A percentile compares a stretch with the other conserved stretches of the same genome.
These are phyloP conservation scores for Fragaria nilgerrensis DNA, from an alignment of 306 rosid genomes.

Conservation along the genomic window DNA sequence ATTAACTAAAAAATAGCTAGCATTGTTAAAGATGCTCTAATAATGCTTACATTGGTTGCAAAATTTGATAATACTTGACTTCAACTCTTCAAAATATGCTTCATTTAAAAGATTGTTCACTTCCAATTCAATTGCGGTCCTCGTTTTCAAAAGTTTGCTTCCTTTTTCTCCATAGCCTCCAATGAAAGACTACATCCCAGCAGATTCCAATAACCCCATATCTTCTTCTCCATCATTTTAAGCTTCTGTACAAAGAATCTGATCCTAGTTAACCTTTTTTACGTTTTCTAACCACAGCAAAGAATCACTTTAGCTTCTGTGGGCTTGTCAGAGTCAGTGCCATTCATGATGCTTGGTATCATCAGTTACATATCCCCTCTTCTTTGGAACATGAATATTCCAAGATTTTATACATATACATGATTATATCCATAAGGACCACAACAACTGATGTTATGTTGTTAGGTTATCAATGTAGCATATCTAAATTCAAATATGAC, in stretches of 20 bases:
- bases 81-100: slow-evolving; percentile 18
- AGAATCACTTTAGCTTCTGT: slow-evolving; percentile 44
- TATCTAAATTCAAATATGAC: background rate
- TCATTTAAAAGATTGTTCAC: background rate
- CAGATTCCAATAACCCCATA: slow-evolving; percentile 38
- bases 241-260: slow-evolving; percentile 43
- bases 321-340: slow-evolving; percentile 25
- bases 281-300: slow-evolving; percentile 12
- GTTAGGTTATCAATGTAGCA: background rate
- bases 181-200: slow-evolving; percentile 24
- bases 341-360: slow-evolving; percentile 13
- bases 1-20: no score
- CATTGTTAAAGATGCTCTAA: no score
- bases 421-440: background rate
- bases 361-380: slow-evolving; percentile 10
- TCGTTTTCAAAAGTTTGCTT: slow-evolving; percentile 28
- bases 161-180: slow-evolving; percentile 16
- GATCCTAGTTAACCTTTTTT: slow-evolving; percentile 37
- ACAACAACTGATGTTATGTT: background rate
- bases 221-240: slow-evolving; percentile 31
- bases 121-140: slow-evolving; percentile 24
- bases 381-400: slow-evolving; percentile 39
- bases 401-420: background rate
- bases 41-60: background rate
- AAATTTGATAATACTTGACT: background rate